Percentiles rank a stretch among this genome's conserved stretches.
These are phyloP conservation scores for Cercospora zeina DNA, from an alignment of 2,329 filamentous ascomycete species.

Conservation along the genomic window DNA sequence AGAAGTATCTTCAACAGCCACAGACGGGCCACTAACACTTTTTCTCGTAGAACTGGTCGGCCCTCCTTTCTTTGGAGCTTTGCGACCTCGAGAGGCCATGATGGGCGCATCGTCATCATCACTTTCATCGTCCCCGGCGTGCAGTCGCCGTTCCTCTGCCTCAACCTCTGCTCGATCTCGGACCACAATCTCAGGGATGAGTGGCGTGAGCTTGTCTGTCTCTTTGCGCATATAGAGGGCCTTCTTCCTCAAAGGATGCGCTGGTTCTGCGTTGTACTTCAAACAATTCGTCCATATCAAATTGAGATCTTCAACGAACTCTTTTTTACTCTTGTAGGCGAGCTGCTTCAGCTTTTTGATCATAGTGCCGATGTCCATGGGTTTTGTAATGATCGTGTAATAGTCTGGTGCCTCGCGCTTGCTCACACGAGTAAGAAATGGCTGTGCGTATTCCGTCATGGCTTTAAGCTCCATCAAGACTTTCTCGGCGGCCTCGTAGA, in stretches of 20 bases:
- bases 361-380: constrained; percentile 97
- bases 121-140: constrained; percentile 82
- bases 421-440: constrained; percentile 90
- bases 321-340: constrained; percentile 68
- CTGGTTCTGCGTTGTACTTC: constrained; percentile 88
- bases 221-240: constrained; percentile 96
- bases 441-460: constrained; percentile 95
- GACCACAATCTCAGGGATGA: constrained; percentile 91
- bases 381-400: constrained; percentile 87
- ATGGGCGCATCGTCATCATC: constrained; percentile 77
- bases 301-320: constrained; percentile 91
- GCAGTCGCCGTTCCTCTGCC: constrained; percentile 68
- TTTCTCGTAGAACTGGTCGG: constrained; percentile 52
- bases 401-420: constrained; percentile 97
- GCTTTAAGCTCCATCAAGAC: constrained; percentile 96
- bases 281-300: constrained; percentile 97
- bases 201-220: constrained; percentile 90
- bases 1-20: constrained; percentile 65
- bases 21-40: constrained; percentile 39
- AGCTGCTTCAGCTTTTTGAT: constrained; percentile 87
- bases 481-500: constrained; percentile 96
- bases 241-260: constrained; percentile 85
- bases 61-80: constrained; percentile 74
- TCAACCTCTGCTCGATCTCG: constrained; percentile 92
- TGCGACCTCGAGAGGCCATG: constrained; percentile 93